These are phyloP conservation scores for Aspergillus brunneoviolaceus DNA, from an alignment of 2,329 filamentous ascomycete species.

Conservation along the genomic window DNA sequence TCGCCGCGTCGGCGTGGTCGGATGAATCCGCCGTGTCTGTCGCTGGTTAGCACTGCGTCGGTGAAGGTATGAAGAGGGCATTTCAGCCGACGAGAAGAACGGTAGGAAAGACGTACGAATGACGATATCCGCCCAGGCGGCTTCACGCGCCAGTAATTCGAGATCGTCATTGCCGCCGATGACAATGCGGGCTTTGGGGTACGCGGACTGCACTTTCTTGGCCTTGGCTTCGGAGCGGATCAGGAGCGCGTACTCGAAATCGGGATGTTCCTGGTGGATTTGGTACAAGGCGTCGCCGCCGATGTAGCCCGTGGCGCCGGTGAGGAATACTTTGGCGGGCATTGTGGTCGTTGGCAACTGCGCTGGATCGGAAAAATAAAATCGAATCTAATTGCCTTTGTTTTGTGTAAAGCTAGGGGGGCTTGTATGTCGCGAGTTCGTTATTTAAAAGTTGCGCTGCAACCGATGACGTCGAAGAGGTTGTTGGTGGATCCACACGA, in stretches of 20 bases:
- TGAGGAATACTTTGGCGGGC: neutral
- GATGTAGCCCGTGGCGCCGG: slow-evolving; percentile 26
- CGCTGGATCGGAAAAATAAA: too few relatives aligned
- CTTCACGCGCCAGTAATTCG: slow-evolving; percentile 5
- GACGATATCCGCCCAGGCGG: slow-evolving; percentile 13
- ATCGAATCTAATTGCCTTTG: too few relatives aligned
- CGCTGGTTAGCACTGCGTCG: neutral
- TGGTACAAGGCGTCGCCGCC: slow-evolving; percentile 42
- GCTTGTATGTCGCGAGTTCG: too few relatives aligned
- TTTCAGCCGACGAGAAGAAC: too few relatives aligned
- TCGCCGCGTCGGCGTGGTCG: slow-evolving; percentile 8
- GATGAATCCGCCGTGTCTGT: slow-evolving; percentile 15
- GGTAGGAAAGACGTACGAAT: slow-evolving; percentile 8
- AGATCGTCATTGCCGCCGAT: slow-evolving; percentile 3
- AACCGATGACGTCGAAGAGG: too few relatives aligned
- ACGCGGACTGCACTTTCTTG: slow-evolving; percentile 5
- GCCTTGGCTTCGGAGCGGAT: slow-evolving; percentile 9
- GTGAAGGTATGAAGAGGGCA: too few relatives aligned
- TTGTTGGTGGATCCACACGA: too few relatives aligned
- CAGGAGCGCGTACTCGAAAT: slow-evolving; percentile 4
- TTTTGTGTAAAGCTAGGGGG: too few relatives aligned
- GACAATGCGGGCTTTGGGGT: slow-evolving; percentile 5
- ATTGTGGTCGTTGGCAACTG: too few relatives aligned
- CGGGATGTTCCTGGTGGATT: slow-evolving; percentile 29
- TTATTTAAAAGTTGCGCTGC: too few relatives aligned